phyloP scores from a whole-genome alignment of 345 rosid genomes.

The Erysimum cheiranthoides region DNA sequence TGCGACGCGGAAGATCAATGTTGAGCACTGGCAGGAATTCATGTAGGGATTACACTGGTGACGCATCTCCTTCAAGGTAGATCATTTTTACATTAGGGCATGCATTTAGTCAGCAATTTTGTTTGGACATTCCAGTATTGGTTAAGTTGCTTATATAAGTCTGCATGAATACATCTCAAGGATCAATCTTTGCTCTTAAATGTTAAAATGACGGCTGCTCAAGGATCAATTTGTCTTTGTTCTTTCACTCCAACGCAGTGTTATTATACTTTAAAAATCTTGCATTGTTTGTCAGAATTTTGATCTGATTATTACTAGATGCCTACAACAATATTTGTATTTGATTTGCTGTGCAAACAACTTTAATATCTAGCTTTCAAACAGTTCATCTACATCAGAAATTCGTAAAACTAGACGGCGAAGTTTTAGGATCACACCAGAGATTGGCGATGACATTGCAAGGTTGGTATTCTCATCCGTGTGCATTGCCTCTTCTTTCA shows the following conservation, averaged over 20 bases:
- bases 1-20: conserved; percentile 81
- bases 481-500: conserved; percentile 28
- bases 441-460: conserved; percentile 98
- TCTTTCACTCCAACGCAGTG: neutral
- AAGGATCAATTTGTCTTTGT: conserved; percentile 22
- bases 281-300: neutral
- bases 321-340: conserved; percentile 11
- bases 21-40: conserved; percentile 79
- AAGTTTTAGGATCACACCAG: conserved; percentile 94
- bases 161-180: neutral
- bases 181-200: neutral
- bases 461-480: conserved; percentile 60
- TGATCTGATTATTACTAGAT: conserved; percentile 13
- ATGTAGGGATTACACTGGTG: conserved; percentile 69
- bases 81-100: conserved; percentile 19
- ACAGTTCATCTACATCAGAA: conserved; percentile 80
- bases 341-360: conserved; percentile 30
- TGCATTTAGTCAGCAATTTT: conserved; percentile 23
- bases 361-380: conserved; percentile 55
- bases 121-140: conserved; percentile 5
- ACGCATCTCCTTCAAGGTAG: conserved; percentile 79
- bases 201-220: neutral
- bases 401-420: conserved; percentile 85
- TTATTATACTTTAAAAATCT: conserved; percentile 6
- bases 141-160: conserved; percentile 25